phyloP scores from a whole-genome alignment of 306 rosid species.

The Acacia crassicarpa region DNA sequence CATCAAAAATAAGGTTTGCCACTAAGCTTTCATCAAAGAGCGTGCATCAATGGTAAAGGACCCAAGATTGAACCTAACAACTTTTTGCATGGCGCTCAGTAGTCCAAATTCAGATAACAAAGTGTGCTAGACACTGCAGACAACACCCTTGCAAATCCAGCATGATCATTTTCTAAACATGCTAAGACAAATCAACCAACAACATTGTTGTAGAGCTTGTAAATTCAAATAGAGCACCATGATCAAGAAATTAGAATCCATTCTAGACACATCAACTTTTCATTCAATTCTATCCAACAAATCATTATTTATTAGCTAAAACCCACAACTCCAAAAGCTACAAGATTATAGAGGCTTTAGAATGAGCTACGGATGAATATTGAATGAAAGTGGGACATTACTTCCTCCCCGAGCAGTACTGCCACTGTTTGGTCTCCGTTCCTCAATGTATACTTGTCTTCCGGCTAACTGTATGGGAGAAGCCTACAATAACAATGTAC shows the following conservation, averaged over 20 bases:
- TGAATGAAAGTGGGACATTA: conserved; percentile 39
- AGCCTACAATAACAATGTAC: conserved; percentile 53
- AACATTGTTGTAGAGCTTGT: not conserved
- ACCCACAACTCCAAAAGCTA: not conserved
- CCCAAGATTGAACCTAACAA: not conserved
- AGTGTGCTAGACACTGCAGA: not conserved
- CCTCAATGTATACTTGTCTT: conserved; percentile 87
- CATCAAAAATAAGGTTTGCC: not conserved
- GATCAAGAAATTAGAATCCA: not conserved
- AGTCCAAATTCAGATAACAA: not conserved
- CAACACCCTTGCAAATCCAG: not conserved
- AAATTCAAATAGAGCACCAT: not conserved
- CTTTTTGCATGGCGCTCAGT: not conserved
- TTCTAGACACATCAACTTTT: not conserved
- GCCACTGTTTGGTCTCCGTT: conserved; percentile 81
- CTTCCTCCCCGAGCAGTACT: conserved; percentile 81
- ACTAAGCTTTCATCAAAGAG: not conserved
- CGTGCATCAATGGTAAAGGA: not conserved
- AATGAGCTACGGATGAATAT: not conserved
- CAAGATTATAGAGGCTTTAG: not conserved
- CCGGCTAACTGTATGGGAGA: conserved; percentile 90
- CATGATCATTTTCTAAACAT: not conserved
- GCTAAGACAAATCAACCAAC: not conserved
- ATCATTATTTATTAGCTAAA: conserved; percentile 3
- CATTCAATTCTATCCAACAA: conserved; percentile 11